These are phyloP conservation scores for Tremella yokohamensis DNA, from an alignment of 768 basidiomycete genomes.

Conservation along the genomic window DNA sequence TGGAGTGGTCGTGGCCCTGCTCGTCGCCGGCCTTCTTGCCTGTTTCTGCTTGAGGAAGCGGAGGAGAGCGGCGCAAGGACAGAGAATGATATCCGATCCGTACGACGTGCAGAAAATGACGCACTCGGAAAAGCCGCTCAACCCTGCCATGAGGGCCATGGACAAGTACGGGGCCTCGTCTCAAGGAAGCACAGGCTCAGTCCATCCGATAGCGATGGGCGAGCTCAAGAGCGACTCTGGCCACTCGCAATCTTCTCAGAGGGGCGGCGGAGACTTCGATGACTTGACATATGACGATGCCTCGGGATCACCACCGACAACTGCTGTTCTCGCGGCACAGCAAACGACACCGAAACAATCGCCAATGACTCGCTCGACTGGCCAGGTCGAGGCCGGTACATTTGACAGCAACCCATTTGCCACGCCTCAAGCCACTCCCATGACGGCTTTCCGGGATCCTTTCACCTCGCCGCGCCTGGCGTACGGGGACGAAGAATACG, in stretches of 20 bases:
- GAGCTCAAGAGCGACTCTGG: neutral
- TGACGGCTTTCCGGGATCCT: neutral
- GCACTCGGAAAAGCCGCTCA: neutral
- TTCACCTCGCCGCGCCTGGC: neutral
- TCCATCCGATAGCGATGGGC: neutral
- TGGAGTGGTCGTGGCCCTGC: constrained; percentile 18
- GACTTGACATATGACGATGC: neutral
- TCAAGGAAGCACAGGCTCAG: neutral
- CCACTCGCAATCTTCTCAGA: neutral
- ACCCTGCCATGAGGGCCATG: neutral
- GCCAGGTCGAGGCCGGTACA: neutral
- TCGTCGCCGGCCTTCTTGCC: constrained; percentile 5
- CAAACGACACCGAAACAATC: neutral
- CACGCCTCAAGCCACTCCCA: no score
- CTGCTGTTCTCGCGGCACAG: neutral
- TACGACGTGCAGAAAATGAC: neutral
- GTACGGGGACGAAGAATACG: neutral
- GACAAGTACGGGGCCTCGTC: neutral
- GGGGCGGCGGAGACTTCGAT: neutral
- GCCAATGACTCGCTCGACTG: neutral
- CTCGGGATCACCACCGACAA: constrained; percentile 3
- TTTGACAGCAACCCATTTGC: neutral
- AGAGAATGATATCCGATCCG: neutral
- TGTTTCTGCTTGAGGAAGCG: constrained; percentile 14
- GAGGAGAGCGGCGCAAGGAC: neutral